A percentile compares a stretch with the other conserved stretches of the same genome.
These are phyloP conservation scores for Antitrichia curtipendula DNA, from an alignment of 225 moss, liverwort and hornwort species.

Conservation along the genomic window DNA sequence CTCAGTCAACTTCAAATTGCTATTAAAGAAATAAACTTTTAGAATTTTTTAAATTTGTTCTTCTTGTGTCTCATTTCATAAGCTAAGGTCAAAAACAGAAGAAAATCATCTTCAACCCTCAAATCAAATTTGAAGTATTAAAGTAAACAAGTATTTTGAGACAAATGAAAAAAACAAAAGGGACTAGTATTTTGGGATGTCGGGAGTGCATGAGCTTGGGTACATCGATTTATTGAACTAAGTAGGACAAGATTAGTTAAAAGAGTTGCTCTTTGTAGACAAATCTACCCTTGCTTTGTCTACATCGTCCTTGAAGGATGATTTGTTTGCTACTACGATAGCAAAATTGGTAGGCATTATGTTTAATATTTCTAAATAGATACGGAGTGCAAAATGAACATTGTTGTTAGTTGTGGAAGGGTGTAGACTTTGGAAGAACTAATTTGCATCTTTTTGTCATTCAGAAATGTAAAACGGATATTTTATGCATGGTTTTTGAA, in stretches of 20 bases:
- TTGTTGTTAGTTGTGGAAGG: neutral
- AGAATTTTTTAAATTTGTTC: neutral
- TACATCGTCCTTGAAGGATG: neutral
- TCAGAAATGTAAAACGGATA: neutral
- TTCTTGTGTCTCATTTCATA: neutral
- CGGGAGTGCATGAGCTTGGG: too few species aligned
- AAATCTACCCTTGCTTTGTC: neutral
- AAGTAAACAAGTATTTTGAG: neutral
- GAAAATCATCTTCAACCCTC: neutral
- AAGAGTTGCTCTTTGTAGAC: neutral
- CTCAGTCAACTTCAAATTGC: neutral
- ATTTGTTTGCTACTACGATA: fast-evolving
- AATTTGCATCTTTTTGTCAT: neutral
- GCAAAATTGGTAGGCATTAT: neutral
- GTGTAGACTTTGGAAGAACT: neutral
- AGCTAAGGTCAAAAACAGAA: neutral
- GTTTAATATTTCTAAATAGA: neutral
- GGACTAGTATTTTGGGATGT: neutral
- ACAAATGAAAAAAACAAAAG: neutral
- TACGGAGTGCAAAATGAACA: neutral
- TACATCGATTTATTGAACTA: neutral
- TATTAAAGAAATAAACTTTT: neutral
- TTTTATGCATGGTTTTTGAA: neutral
- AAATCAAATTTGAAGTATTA: neutral
- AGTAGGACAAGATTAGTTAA: neutral